These are phyloP conservation scores for Pleurotus cornucopiae DNA, from an alignment of 768 basidiomycete species.

Conservation along the genomic window DNA sequence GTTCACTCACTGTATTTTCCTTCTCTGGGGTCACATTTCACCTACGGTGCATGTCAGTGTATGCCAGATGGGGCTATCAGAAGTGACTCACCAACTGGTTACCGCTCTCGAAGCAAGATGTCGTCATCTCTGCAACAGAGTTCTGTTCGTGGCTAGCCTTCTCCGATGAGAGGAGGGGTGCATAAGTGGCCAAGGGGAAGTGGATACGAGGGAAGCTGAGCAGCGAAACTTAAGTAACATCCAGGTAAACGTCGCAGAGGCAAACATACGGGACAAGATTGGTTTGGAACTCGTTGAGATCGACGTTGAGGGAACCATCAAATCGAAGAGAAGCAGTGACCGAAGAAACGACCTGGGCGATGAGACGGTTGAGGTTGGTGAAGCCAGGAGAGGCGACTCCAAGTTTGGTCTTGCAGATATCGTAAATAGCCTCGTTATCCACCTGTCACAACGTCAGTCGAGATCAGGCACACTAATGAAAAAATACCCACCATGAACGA, in stretches of 20 bases:
- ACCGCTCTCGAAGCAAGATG: conserved; percentile 93
- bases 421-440: conserved; percentile 99
- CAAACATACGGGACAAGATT: conserved; percentile 89
- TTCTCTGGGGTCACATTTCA: conserved; percentile 90
- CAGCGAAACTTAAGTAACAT: conserved; percentile 10
- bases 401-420: conserved; percentile 97
- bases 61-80: not conserved
- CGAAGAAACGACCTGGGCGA: conserved; percentile 98
- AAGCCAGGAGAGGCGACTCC: conserved; percentile 83
- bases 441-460: conserved; percentile 45
- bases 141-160: conserved; percentile 97
- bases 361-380: conserved; percentile 91
- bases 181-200: conserved; percentile 95
- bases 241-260: not conserved
- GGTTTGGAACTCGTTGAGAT: conserved; percentile 97
- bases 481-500: conserved; percentile 83
- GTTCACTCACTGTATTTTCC: conserved; percentile 89
- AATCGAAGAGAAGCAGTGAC: conserved; percentile 97
- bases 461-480: conserved; percentile 8
- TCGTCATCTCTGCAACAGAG: conserved; percentile 97
- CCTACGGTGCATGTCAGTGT: conserved; percentile 12
- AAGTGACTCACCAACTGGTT: conserved; percentile 79
- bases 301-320: conserved; percentile 96
- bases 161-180: conserved; percentile 91
- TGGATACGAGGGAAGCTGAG: conserved; percentile 94